These are phyloP conservation scores for Mortierella sp. DNA, from an alignment of 371 early-diverging fungal species.

Conservation along the genomic window DNA sequence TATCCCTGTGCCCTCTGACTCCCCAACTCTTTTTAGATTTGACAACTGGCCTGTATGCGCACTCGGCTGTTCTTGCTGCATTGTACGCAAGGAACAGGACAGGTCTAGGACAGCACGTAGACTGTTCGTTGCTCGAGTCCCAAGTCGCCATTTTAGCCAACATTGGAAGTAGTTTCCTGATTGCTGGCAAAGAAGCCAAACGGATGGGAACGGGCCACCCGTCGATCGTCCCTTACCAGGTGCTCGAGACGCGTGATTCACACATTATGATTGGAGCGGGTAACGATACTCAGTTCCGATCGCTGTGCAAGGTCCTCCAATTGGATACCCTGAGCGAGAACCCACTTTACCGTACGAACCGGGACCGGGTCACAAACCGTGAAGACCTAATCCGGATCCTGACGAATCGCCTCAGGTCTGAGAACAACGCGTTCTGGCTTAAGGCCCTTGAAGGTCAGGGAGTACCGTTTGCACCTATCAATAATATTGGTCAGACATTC, in stretches of 20 bases:
- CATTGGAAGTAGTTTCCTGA: slow-evolving; percentile 86
- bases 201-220: slow-evolving; percentile 91
- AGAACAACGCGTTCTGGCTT: slow-evolving; percentile 73
- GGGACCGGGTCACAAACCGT: slow-evolving; percentile 79
- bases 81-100: slow-evolving; percentile 75
- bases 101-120: slow-evolving; percentile 85
- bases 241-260: slow-evolving; percentile 84
- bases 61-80: slow-evolving; percentile 90
- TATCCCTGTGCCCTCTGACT: too few relatives aligned
- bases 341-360: slow-evolving; percentile 70
- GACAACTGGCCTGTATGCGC: slow-evolving; percentile 87
- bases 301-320: slow-evolving; percentile 65
- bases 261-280: slow-evolving; percentile 91
- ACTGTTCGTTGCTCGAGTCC: slow-evolving; percentile 85
- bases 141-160: slow-evolving; percentile 92
- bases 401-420: slow-evolving; percentile 58
- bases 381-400: slow-evolving; percentile 67
- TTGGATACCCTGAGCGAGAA: slow-evolving; percentile 63
- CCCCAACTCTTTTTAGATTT: slow-evolving; percentile 58
- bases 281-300: slow-evolving; percentile 85
- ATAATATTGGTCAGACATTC: slow-evolving; percentile 87
- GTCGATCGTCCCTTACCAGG: slow-evolving; percentile 94
- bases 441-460: slow-evolving; percentile 71
- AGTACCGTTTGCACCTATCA: slow-evolving; percentile 88
- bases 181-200: slow-evolving; percentile 81